Base-by-base conservation (phyloP, 2,329 filamentous ascomycete genomes). In the Leptodontidium sp. region DNA sequence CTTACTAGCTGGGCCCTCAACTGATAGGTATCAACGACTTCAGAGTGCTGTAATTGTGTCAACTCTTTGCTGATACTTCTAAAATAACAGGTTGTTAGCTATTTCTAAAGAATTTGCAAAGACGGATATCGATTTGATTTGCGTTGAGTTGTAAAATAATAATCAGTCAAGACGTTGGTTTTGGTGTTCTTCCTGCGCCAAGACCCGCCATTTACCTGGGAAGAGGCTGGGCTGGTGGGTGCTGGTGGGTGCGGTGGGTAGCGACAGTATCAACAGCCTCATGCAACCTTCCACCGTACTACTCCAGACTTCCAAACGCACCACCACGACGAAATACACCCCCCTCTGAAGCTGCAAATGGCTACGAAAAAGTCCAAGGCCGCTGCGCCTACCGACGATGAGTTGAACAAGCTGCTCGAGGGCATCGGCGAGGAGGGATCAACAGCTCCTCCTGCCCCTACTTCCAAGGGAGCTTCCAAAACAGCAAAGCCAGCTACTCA, bases 391-490 rank as follows among this genome's bases (percentile, higher is more conserved):
- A 84, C 86, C 70, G 86, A 89, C 77, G 87, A 90, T 77, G 88
- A 90, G 76, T 80, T 91, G 75, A 87, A 88, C 75, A 87, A 90
- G 73, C 86, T 91, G 75, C 88, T 92, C 77, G 86, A 88, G 71
- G 87, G 85, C 70, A 86, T 91, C 75, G 84, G 84, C 72, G 82
- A 86, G 73, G 85, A 88, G 64, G 71, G 76, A 70, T 67, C 82
- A 70, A 78, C 84, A 71, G 81, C 84, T 72, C 84, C 84, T 72
- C 84, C 86, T 65, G 81, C 85, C 66, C 80, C 83, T 65, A 80
- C 83, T 73, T 50, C 72, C 50, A 78, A 77, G 77, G 79, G 73
- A 69, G 78, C 72, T 67, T 70, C 74, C 26, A 77, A 77, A 67
- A 55, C 72, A 63, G 79, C 83, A 40, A 77, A 78, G 70, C 49